Conservation (phyloP, 2,329 filamentous ascomycete species). For the Fusarium metavorans region DNA sequence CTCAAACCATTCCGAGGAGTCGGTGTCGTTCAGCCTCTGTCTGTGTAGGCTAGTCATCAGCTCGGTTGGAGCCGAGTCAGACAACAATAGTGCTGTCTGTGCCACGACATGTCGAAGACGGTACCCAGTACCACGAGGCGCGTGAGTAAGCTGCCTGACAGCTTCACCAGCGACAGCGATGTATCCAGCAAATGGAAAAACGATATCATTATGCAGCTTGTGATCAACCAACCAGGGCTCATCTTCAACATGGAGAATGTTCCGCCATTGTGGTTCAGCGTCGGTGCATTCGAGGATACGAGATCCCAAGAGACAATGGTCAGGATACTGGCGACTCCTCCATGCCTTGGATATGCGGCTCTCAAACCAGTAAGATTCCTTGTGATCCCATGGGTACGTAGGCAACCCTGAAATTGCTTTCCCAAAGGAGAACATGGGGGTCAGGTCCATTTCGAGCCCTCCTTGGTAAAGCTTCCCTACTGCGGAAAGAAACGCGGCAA, state of each 20-base stretch:
- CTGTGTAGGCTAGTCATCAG: slow-evolving; percentile 12
- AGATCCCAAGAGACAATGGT: slow-evolving; percentile 56
- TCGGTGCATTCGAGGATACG: slow-evolving; percentile 33
- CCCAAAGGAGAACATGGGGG: slow-evolving; percentile 39
- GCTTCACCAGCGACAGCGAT: slow-evolving; percentile 61
- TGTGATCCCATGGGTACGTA: slow-evolving; percentile 54
- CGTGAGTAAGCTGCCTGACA: background rate
- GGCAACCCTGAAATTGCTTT: slow-evolving; percentile 46
- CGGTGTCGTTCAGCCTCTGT: slow-evolving; percentile 14
- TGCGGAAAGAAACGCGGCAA: background rate
- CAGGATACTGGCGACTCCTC: slow-evolving; percentile 45
- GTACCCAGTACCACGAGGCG: background rate
- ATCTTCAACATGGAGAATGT: slow-evolving; percentile 40
- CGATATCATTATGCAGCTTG: slow-evolving; percentile 36
- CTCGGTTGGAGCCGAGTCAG: slow-evolving; percentile 1
- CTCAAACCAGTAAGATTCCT: slow-evolving; percentile 51
- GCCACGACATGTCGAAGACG: slow-evolving; percentile 12
- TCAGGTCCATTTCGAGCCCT: background rate
- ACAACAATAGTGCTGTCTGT: slow-evolving; percentile 2
- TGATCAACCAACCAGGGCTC: slow-evolving; percentile 57
- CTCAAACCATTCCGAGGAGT: slow-evolving; percentile 19
- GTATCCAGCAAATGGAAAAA: slow-evolving; percentile 40
- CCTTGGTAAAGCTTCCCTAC: slow-evolving; percentile 11
- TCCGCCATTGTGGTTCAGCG: slow-evolving; percentile 43
- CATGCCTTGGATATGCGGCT: slow-evolving; percentile 45